These are phyloP conservation scores for Chrysanthemum makinoi DNA, from an alignment of 129 eudicot species.

Conservation along the genomic window DNA sequence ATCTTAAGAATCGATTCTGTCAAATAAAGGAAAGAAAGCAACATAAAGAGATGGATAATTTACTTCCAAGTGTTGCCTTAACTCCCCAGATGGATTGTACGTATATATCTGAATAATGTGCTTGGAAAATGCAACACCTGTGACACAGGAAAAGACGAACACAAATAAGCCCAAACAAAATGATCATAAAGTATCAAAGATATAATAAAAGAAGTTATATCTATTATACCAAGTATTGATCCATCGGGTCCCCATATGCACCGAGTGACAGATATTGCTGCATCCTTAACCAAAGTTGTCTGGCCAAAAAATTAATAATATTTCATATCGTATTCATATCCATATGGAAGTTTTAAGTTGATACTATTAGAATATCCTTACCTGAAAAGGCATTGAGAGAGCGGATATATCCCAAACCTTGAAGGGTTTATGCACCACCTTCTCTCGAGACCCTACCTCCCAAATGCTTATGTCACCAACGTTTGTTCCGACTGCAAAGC, in stretches of 20 bases:
- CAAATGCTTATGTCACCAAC: slow-evolving; percentile 94
- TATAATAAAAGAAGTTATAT: neutral
- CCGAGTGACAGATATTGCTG: slow-evolving; percentile 65
- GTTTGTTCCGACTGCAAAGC: slow-evolving; percentile 77
- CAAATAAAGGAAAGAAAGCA: neutral
- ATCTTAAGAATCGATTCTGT: neutral
- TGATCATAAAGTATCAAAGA: neutral
- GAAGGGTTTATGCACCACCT: slow-evolving; percentile 76
- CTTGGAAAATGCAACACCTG: slow-evolving; percentile 90
- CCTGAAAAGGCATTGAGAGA: slow-evolving; percentile 90
- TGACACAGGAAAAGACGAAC: slow-evolving; percentile 3
- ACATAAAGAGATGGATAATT: slow-evolving; percentile 17
- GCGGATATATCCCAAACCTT: slow-evolving; percentile 84
- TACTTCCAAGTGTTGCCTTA: slow-evolving; percentile 74
- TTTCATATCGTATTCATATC: neutral
- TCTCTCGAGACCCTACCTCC: slow-evolving; percentile 94
- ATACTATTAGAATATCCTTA: slow-evolving; percentile 15
- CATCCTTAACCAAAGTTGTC: slow-evolving; percentile 77
- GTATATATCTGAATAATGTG: slow-evolving; percentile 87
- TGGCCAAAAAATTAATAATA: slow-evolving; percentile 29
- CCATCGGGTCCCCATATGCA: slow-evolving; percentile 96
- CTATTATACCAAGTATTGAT: slow-evolving; percentile 65
- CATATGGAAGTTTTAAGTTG: neutral
- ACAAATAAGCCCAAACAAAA: slow-evolving; percentile 17
- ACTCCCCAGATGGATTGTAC: slow-evolving; percentile 65